Base-by-base conservation (phyloP, 768 basidiomycete genomes). In the Lepiota brunneoincarnata region DNA sequence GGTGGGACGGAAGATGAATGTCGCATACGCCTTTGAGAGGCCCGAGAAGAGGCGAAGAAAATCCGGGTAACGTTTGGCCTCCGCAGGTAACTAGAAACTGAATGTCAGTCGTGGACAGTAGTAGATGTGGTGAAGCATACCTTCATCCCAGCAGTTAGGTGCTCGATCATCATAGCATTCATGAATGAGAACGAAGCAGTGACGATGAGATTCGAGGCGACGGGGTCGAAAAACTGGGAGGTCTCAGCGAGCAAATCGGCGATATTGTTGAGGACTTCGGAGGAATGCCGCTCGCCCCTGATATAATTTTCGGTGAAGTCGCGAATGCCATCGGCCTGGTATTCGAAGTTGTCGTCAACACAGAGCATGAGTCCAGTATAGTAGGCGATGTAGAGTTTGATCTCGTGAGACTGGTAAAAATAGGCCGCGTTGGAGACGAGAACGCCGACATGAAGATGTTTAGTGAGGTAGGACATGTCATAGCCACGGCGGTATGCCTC, bases 311-410 rank as follows among this genome's bases (percentile, higher is more conserved):
- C 53, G 45, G 48, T 54, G n/a, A 54, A 54, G 9, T 47, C 45
- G 20, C 39, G 39, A 20, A 54, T 54, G 6, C 53, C 53, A 35
- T 54, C 53, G 7, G 53, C 24, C 17, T 54, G 53, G 18, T 40
- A 39, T 11, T 47, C 53, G 28, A 47, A 54, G 43, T 54, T 41
- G 23, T 54, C 53, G n/a, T 56, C 55, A 15, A 50, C 48, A 18
- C 49, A 56, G 26, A 50, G 49, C 48, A 56, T 43, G 20, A 51
- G 49, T 6, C 41, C 55, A 6, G 49, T 56, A 23, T 44, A 56
- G 39, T 56, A 56, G 38, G 55, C 55, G n/a, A 56, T 56, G 41
- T 56, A 56, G 36, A 51, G 49, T 31, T 46, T 56, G 48, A 51
- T 31, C 28, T 56, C 49, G 21, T 43, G 26, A 20, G 55, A 56